Conservation (phyloP, 176 grass and related monocot species). For the Saccharum officinarum region DNA sequence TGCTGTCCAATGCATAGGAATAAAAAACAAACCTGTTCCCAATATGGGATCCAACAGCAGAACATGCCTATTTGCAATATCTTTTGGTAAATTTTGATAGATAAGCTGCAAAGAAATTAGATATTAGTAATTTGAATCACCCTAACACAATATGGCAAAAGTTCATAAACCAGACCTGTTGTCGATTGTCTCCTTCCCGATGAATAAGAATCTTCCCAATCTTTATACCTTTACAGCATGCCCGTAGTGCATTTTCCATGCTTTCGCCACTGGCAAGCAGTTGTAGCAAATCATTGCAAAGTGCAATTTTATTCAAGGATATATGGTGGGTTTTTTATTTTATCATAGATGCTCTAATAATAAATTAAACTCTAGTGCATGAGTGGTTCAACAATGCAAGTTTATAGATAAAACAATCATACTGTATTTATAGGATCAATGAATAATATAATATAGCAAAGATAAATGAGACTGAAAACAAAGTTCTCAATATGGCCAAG, state of each 20-base stretch:
- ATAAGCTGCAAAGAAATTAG: conserved; percentile 66
- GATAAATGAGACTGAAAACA: not conserved
- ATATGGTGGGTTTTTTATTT: not conserved
- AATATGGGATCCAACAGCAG: conserved; percentile 95
- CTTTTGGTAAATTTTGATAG: conserved; percentile 86
- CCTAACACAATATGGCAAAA: conserved; percentile 32
- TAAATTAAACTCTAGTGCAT: not conserved
- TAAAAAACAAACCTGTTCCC: conserved; percentile 77
- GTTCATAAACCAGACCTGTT: conserved; percentile 68
- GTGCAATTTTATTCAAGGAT: conserved; percentile 1
- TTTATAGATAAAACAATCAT: not conserved
- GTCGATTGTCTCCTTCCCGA: conserved; percentile 76
- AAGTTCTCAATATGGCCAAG: not conserved
- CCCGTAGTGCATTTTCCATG: conserved; percentile 87
- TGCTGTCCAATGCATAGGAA: not conserved
- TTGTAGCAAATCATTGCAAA: not conserved
- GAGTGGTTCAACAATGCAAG: not conserved
- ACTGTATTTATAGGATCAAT: not conserved
- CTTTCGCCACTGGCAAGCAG: conserved; percentile 73
- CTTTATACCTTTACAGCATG: conserved; percentile 91
- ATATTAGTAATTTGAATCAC: conserved; percentile 25
- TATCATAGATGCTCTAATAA: not conserved
- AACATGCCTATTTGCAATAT: conserved; percentile 91
- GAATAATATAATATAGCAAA: not conserved
- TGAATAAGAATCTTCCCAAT: conserved; percentile 95